Percentiles rank a stretch among this genome's conserved stretches.
Evolutionary conservation across 2,329 filamentous ascomycete species (phyloP).

Genomic region (Xylariaceae sp.): DNA sequence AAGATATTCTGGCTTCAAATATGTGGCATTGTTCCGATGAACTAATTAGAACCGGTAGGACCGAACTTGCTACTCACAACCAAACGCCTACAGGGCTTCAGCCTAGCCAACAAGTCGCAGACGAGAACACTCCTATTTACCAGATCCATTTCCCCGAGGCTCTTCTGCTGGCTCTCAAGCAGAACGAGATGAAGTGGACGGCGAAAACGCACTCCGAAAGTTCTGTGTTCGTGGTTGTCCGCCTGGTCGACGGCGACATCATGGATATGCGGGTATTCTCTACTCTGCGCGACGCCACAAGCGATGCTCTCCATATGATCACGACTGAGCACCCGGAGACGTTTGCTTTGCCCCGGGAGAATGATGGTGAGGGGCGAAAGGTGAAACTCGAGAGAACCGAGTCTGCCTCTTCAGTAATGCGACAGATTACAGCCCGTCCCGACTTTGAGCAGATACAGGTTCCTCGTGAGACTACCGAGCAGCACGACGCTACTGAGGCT

Average conservation of each 20-base stretch:
- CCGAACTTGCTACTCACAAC: no score
- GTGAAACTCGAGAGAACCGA: neutral
- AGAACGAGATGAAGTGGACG: constrained; percentile 13
- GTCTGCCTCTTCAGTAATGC: neutral
- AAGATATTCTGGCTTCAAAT: neutral
- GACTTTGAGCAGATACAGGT: neutral
- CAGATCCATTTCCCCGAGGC: constrained; percentile 21
- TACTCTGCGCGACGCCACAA: constrained; percentile 13
- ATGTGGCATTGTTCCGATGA: neutral
- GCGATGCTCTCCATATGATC: constrained; percentile 15
- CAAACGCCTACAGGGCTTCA: neutral
- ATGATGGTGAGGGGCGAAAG: neutral
- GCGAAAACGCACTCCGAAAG: neutral
- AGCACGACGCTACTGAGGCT: neutral
- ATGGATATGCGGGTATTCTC: constrained; percentile 17
- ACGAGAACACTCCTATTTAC: constrained; percentile 16
- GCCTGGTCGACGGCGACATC: constrained; percentile 7
- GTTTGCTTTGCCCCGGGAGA: constrained; percentile 2
- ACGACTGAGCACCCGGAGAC: constrained; percentile 20
- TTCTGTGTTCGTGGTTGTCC: constrained; percentile 16
- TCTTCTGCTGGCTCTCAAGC: constrained; percentile 9
- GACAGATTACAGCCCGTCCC: neutral
- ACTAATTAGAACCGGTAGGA: neutral
- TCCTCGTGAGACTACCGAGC: no score
- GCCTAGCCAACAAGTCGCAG: constrained; percentile 7